These are phyloP conservation scores for Trichomonascaceae sp. DNA, from an alignment of 1,139 yeast genomes.

Conservation along the genomic window DNA sequence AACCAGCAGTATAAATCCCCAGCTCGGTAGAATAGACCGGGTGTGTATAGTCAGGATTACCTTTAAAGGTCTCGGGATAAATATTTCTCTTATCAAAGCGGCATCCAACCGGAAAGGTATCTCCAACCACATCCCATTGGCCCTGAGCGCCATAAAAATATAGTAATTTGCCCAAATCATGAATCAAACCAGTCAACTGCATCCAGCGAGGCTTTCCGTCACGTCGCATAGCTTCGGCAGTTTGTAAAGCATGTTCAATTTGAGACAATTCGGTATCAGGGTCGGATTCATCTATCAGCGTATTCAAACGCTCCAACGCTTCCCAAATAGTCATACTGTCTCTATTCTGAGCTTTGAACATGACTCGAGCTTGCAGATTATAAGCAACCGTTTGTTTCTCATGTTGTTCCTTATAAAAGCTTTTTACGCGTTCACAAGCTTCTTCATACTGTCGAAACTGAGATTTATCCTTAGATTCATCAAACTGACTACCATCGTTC, in stretches of 20 bases:
- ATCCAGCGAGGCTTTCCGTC: conserved; percentile 72
- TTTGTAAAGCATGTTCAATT: conserved; percentile 69
- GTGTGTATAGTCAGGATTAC: conserved; percentile 56
- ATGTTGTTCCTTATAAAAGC: conserved; percentile 64
- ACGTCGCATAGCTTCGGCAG: conserved; percentile 66
- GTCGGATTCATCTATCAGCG: conserved; percentile 62
- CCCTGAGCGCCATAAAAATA: conserved; percentile 68
- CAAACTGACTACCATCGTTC: conserved; percentile 20
- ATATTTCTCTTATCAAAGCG: conserved; percentile 55
- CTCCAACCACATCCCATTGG: conserved; percentile 83
- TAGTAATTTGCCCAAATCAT: conserved; percentile 62
- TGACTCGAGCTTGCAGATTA: conserved; percentile 63
- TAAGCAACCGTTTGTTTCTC: conserved; percentile 67
- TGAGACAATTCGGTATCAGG: conserved; percentile 73
- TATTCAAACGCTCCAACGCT: conserved; percentile 56
- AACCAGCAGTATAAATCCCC: conserved; percentile 58
- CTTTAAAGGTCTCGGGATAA: conserved; percentile 51
- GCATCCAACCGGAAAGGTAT: conserved; percentile 73
- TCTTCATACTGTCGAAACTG: conserved; percentile 60
- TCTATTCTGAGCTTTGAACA: conserved; percentile 58
- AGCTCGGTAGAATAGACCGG: conserved; percentile 62
- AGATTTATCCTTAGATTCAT: conserved; percentile 25
- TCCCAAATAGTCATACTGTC: conserved; percentile 71
- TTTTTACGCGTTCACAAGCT: conserved; percentile 63
- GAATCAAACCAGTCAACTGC: conserved; percentile 66